Base-by-base conservation (phyloP, 441 rosid species). In the Euphorbia corollata region DNA sequence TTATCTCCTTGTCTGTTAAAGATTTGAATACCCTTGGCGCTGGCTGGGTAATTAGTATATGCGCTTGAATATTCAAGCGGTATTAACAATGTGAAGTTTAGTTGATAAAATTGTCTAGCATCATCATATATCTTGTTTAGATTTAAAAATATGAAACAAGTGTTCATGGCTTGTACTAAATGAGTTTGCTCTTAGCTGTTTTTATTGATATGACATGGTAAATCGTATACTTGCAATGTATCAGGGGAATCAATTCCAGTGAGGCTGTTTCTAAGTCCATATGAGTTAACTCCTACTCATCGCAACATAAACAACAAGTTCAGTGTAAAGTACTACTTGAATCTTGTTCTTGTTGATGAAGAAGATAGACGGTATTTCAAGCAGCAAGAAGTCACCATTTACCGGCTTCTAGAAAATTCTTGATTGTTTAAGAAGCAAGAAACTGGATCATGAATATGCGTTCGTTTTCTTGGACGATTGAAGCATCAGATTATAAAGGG, bases 191-290 rank as follows among this genome's bases (percentile, higher is more conserved):
- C 47, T 41, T 41, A 45, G 47, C 15, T 41, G 47, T 8, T 41
- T 19, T 6, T 6, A 16, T 51, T 16, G 8, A 51, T 8, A 41
- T 41, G 47, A 10, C 47, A 41, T 10, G 47, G 47, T 5, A 41
- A 41, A 41, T 51, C 5, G 38, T 43, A 63, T 55, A 45, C 20
- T 54, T 18, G 24, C 20, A 30, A 67, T 65, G 68, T 27, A 39
- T 56, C 86, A 92, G 98, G 95, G n/a, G 96, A 89, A 77, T 92
- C 98, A 3, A 92, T 89, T 73, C 98, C 95, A 57, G 82, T 89
- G 72, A 85, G 98, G 75, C 72, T 92, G 80, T 92, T 92, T 71
- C 85, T 89, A 62, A 84, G 91, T 65, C 96, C 96, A 7, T 92
- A 92, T 16, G 96, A 92, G 72, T 75, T 92, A 81, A 92, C 96